A percentile compares a stretch with the other conserved stretches of the same genome.
Conservation (phyloP, 2,329 filamentous ascomycete species). For the Pestalotiopsis sp. region DNA sequence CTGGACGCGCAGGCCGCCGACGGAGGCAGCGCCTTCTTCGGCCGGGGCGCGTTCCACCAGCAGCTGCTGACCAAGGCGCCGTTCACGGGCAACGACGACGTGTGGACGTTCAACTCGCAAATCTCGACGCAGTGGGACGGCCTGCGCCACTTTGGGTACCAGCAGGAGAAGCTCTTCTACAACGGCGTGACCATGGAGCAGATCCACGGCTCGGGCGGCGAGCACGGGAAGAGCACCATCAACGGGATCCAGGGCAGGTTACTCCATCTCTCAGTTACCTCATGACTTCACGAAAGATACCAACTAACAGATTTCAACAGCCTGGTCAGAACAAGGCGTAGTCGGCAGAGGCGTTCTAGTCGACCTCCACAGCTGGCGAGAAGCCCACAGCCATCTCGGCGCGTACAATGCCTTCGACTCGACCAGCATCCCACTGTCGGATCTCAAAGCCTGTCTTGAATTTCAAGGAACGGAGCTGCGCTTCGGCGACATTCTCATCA, state of each 20-base stretch:
- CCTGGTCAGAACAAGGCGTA: slow-evolving; percentile 56
- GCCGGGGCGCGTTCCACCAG: slow-evolving; percentile 57
- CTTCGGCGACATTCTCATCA: slow-evolving; percentile 57
- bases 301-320: slow-evolving; percentile 24
- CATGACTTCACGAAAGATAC: not conserved
- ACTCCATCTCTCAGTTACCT: not conserved
- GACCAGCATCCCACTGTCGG: slow-evolving; percentile 36
- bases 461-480: slow-evolving; percentile 50
- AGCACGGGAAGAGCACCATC: slow-evolving; percentile 33
- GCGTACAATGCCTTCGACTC: slow-evolving; percentile 37
- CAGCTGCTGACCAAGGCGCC: slow-evolving; percentile 54
- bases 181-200: slow-evolving; percentile 42
- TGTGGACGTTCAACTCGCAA: slow-evolving; percentile 62
- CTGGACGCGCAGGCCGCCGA: slow-evolving; percentile 51
- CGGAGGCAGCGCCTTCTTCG: slow-evolving; percentile 53
- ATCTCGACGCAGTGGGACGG: slow-evolving; percentile 62
- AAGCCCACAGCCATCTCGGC: slow-evolving; percentile 36
- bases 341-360: slow-evolving; percentile 58
- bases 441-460: slow-evolving; percentile 45
- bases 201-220: slow-evolving; percentile 36
- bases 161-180: slow-evolving; percentile 43
- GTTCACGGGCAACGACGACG: slow-evolving; percentile 61
- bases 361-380: slow-evolving; percentile 53
- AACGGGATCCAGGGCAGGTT: slow-evolving; percentile 42
- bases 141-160: slow-evolving; percentile 53